A percentile compares a stretch with the other conserved stretches of the same genome.
Evolutionary conservation across 2,329 filamentous ascomycete species (phyloP).

Genomic region (Eutypa lata): DNA sequence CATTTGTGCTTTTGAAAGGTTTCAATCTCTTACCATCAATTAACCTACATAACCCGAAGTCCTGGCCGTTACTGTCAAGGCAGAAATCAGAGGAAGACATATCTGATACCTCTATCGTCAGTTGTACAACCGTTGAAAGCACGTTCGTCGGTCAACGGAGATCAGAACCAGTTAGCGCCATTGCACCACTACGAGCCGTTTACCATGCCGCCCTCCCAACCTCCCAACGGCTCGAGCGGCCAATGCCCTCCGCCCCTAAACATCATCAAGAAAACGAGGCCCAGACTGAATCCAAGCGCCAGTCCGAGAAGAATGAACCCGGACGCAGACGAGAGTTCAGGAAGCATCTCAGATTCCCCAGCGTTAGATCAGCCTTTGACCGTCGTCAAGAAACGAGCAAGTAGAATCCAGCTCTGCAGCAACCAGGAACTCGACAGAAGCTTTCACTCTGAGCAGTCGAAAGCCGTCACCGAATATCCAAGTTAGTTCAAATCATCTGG

Average conservation of each 20-base stretch:
- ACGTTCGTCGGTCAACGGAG: conserved; percentile 21
- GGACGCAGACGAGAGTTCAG: neutral
- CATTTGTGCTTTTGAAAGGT: conserved; percentile 24
- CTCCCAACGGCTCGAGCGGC: neutral
- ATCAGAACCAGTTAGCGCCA: conserved; percentile 4
- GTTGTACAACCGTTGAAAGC: conserved; percentile 21
- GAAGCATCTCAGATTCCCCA: conserved; percentile 17
- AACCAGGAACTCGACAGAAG: neutral
- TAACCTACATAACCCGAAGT: conserved; percentile 4
- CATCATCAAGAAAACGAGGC: conserved; percentile 24
- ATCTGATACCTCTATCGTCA: conserved; percentile 5
- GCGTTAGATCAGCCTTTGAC: conserved; percentile 18
- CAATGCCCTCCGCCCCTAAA: conserved; percentile 24
- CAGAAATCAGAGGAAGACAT: neutral
- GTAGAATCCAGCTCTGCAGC: conserved; percentile 3
- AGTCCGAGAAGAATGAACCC: conserved; percentile 17
- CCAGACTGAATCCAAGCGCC: conserved; percentile 16
- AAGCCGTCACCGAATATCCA: neutral
- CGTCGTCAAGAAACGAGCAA: conserved; percentile 22
- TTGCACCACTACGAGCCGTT: conserved; percentile 7
- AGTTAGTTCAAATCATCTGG: neutral
- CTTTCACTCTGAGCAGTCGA: neutral
- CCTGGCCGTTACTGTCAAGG: conserved; percentile 2
- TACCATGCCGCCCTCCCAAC: conserved; percentile 7
- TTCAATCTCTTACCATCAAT: conserved; percentile 18